Conservation (phyloP, 2,329 filamentous ascomycete genomes). For the Penicillium sp. region DNA sequence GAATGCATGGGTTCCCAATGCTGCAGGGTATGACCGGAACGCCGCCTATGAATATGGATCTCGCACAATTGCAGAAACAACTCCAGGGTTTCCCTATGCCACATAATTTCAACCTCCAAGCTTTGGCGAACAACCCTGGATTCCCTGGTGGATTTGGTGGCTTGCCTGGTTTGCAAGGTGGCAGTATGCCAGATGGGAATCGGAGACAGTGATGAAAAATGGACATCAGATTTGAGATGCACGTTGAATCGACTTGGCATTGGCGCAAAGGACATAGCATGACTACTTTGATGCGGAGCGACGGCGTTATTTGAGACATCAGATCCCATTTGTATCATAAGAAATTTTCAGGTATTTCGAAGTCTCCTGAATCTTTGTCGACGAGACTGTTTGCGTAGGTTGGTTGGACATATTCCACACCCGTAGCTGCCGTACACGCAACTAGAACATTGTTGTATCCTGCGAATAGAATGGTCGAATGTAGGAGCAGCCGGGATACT, state of each 20-base stretch:
- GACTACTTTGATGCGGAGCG: conserved; percentile 8
- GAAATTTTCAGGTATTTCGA: conserved; percentile 4
- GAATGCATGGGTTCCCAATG: conserved; percentile 39
- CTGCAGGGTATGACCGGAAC: conserved; percentile 50
- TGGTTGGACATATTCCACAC: not conserved
- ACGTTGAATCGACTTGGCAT: conserved; percentile 12
- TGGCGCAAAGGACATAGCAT: conserved; percentile 23
- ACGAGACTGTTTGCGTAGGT: not conserved
- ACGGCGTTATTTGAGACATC: conserved; percentile 18
- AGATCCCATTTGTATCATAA: conserved; percentile 18
- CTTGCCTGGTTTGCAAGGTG: conserved; percentile 36
- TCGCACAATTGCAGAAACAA: conserved; percentile 40
- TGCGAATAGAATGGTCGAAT: not conserved
- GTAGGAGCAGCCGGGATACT: not conserved
- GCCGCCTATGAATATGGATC: conserved; percentile 43
- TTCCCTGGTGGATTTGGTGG: conserved; percentile 33
- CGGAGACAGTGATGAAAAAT: conserved; percentile 50
- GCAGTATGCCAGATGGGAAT: conserved; percentile 45
- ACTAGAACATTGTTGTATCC: not conserved
- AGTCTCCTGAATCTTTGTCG: not conserved
- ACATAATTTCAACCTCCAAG: conserved; percentile 36
- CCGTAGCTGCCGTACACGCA: not conserved
- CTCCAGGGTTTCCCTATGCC: conserved; percentile 39
- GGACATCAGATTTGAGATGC: conserved; percentile 1
- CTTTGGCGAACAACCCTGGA: conserved; percentile 38